A percentile compares a stretch with the other conserved stretches of the same genome.
Evolutionary conservation across 1,139 yeast genomes (phyloP).

Genomic region (Entelexis paramagnoliae): DNA sequence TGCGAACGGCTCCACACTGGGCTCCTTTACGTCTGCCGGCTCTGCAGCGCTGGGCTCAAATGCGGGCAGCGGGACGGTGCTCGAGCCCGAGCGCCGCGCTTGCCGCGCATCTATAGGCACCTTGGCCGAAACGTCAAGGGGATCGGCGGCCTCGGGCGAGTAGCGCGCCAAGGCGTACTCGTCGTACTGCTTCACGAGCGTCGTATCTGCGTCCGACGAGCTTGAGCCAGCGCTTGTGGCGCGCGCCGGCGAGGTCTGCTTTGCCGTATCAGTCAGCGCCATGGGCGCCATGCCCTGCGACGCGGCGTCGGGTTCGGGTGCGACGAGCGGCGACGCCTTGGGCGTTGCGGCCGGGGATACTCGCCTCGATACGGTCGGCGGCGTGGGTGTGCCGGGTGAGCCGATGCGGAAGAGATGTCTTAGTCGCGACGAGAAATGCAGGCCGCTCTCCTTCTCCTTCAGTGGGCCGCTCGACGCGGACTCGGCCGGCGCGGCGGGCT

Average conservation of each 20-base stretch:
- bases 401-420: conserved; percentile 1
- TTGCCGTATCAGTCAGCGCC: not conserved
- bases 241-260: not conserved
- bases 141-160: conserved; percentile 4
- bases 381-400: not conserved
- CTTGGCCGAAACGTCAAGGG: not conserved
- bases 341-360: not conserved
- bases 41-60: not conserved
- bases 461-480: not conserved
- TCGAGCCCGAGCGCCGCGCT: not conserved
- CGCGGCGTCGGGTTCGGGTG: not conserved
- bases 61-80: not conserved
- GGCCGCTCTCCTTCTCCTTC: not conserved
- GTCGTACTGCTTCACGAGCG: not conserved
- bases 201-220: not conserved
- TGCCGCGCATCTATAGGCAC: not conserved
- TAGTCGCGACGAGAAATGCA: conserved; percentile 1
- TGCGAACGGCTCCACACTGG: not conserved
- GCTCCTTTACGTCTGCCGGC: not conserved
- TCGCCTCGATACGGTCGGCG: not conserved
- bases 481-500: not conserved
- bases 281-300: not conserved
- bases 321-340: not conserved
- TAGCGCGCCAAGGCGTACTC: not conserved
- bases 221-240: not conserved